Percentiles rank a stretch among this genome's conserved stretches.
Conservation (phyloP, 257 asterid genomes). For the Nicotiana undulata region DNA sequence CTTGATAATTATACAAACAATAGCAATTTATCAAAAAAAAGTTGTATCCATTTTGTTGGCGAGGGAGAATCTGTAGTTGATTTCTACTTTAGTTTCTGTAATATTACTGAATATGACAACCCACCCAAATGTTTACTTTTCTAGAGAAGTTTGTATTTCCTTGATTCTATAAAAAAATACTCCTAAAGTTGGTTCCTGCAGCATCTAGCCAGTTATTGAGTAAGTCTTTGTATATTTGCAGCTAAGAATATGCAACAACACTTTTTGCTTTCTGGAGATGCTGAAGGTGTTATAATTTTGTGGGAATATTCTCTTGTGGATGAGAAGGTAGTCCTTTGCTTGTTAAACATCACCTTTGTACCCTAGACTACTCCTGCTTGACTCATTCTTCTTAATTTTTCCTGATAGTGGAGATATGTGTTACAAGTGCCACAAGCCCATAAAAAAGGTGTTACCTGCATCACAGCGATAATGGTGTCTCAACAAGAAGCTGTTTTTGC, state of each 20-base stretch:
- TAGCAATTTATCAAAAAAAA: too few species aligned
- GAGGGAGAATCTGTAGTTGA: too few species aligned
- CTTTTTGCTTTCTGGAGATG: slow-evolving; percentile 86
- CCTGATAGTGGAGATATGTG: slow-evolving; percentile 73
- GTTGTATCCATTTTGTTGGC: too few species aligned
- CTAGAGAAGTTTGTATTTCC: neutral
- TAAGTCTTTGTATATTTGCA: slow-evolving; percentile 12
- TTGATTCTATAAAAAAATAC: neutral
- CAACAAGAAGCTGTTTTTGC: slow-evolving; percentile 61
- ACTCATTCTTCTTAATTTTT: neutral
- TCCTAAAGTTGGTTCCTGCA: neutral
- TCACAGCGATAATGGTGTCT: slow-evolving; percentile 61
- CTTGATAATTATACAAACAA: neutral
- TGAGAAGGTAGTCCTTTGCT: slow-evolving; percentile 46
- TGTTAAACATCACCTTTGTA: neutral
- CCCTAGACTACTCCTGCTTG: neutral
- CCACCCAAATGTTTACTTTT: neutral
- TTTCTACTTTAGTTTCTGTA: too few species aligned
- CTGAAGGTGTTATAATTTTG: slow-evolving; percentile 69
- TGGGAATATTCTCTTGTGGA: slow-evolving; percentile 66
- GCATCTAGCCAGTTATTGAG: neutral
- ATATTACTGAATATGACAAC: neutral
- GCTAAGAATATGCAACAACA: slow-evolving; percentile 56
- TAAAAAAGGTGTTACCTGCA: slow-evolving; percentile 87
- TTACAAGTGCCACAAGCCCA: slow-evolving; percentile 69